Percentiles rank a stretch among this genome's conserved stretches.
phyloP scores from a whole-genome alignment of 129 eudicot genomes.

The Silybum marianum region DNA sequence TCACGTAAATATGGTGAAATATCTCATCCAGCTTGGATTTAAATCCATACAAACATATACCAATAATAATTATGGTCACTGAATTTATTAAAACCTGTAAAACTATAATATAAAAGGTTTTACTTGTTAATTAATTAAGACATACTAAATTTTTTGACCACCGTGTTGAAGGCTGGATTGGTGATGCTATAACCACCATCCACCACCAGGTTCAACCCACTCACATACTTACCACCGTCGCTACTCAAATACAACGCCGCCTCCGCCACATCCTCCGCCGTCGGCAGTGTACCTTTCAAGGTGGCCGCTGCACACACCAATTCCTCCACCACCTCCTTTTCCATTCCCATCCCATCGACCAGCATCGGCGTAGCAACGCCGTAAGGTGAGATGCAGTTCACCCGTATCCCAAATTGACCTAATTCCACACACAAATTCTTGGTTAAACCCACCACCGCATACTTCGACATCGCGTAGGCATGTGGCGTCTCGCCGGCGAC shows the following conservation, averaged over 20 bases:
- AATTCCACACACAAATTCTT: constrained; percentile 70
- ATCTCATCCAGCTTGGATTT: no score
- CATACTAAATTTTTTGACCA: background rate
- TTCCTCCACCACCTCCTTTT: constrained; percentile 43
- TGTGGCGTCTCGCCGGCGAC: constrained; percentile 58
- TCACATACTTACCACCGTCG: constrained; percentile 49
- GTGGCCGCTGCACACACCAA: constrained; percentile 35
- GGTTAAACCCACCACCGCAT: constrained; percentile 64
- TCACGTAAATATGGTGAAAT: no score
- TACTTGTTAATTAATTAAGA: background rate
- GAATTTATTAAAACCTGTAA: background rate
- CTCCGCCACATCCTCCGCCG: constrained; percentile 63
- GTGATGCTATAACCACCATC: constrained; percentile 60
- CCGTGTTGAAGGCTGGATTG: constrained; percentile 19
- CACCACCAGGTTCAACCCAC: constrained; percentile 47
- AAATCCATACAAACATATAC: no score
- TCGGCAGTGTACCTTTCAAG: constrained; percentile 57
- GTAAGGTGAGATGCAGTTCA: constrained; percentile 63
- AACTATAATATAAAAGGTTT: background rate
- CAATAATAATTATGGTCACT: no score
- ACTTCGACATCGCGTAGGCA: constrained; percentile 63
- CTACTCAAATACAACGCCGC: constrained; percentile 52
- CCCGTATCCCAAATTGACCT: constrained; percentile 66
- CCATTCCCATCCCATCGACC: constrained; percentile 39
- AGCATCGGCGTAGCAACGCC: constrained; percentile 57